Evolutionary conservation across 352 stramenopile genomes (phyloP), one percentile per base, ranked within the genome.

Genomic region (Globisporangium splendens): DNA sequence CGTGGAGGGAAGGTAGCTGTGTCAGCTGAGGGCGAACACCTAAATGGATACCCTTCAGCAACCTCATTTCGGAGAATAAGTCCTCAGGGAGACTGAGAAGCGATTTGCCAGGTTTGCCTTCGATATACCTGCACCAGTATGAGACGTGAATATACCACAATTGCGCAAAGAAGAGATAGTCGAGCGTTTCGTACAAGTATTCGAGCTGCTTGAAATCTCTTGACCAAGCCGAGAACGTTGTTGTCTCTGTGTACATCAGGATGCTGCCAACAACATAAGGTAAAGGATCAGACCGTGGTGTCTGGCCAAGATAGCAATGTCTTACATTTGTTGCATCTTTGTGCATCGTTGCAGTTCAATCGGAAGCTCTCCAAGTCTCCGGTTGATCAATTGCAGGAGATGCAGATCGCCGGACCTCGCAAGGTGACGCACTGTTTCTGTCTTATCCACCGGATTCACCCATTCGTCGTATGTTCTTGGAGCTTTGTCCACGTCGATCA

Each of bases 321-420:
- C 39, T 44, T 18, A 44, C 39, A 44, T 44, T 15, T 44, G 39
- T 4, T 12, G 7, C 39, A 44, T 44, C 2, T 10, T 2, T 15
- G 39, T 44, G 39, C 13, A 44, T 44, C 39, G 39, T 44, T 44
- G 58, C 28, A 73, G 50, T 22, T 73, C 66, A 0, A 70, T 56
- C 8, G 66, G 66, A 55, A 55, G 68, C 8, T 24, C 24, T 14
- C n/a, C 5, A n/a, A 18, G 39, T 44, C 62, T 50, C 1, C 63
- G 66, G 42, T 73, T 73, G 39, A 73, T 68, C 0, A 73, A 38
- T 18, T 73, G 66, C 7, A 73, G 41, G 7, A 49, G 48, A 22
- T 56, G 50, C 3, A 73, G 50, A 11, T 50, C 38, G 38, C 67
- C 67, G 48, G 59, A 51, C 18, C 15, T n/a, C 12, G 67, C 59